Percentiles rank a stretch among this genome's conserved stretches.
Evolutionary conservation across 106 monocot species (phyloP).

Genomic region (Dendrobium nobile): DNA sequence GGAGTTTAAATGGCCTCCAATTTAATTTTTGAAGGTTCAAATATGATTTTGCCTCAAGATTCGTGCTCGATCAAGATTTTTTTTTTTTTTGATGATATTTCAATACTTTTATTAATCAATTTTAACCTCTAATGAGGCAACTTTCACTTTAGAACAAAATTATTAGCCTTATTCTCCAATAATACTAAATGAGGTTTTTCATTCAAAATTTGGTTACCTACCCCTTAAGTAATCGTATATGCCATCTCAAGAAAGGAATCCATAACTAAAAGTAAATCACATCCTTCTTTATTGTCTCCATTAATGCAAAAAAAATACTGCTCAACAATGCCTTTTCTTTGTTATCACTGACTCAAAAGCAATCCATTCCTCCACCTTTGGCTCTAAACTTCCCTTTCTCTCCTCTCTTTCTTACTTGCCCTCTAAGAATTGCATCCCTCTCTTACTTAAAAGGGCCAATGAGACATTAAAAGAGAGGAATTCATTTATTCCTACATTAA

Average conservation of each 20-base stretch:
- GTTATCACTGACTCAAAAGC: constrained; percentile 3
- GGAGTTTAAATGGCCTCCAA: too few species aligned
- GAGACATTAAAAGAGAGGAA: not conserved
- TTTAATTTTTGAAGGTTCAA: too few species aligned
- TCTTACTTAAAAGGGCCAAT: not conserved
- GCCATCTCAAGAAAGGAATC: not conserved
- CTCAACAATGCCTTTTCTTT: not conserved
- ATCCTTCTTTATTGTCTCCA: not conserved
- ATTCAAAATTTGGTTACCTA: too few species aligned
- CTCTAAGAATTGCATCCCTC: constrained; percentile 18
- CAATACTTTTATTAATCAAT: too few species aligned
- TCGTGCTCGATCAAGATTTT: too few species aligned
- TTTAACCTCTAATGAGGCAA: too few species aligned
- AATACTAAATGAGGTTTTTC: too few species aligned
- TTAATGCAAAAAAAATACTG: not conserved
- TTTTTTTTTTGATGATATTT: too few species aligned
- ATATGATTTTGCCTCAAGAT: too few species aligned
- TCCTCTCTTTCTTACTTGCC: constrained; percentile 6
- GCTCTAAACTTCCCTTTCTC: not conserved
- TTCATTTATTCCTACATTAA: not conserved
- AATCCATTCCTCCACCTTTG: not conserved
- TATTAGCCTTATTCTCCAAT: too few species aligned
- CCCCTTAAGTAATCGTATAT: too few species aligned
- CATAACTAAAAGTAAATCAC: not conserved
- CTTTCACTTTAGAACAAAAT: too few species aligned